Conservation (phyloP, 148 eudicot genomes). For the Tetragonia tetragonoides region DNA sequence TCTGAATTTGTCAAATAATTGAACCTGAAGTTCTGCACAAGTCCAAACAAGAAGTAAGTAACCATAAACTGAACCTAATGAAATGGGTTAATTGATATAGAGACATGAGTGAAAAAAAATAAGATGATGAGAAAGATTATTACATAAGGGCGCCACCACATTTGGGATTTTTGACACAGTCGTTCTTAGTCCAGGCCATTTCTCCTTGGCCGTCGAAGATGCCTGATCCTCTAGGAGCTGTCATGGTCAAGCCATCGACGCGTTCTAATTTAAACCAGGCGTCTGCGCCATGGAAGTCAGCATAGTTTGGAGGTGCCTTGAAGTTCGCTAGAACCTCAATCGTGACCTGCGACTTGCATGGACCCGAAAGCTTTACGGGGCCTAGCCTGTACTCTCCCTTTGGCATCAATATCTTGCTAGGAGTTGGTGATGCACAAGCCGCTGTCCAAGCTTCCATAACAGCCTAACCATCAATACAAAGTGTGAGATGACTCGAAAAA, state of each 20-base stretch:
- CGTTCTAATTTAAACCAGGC: slow-evolving; percentile 43
- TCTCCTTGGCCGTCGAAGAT: slow-evolving; percentile 54
- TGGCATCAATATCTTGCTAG: slow-evolving; percentile 45
- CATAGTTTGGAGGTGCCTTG: slow-evolving; percentile 44
- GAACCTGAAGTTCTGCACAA: slow-evolving; percentile 44
- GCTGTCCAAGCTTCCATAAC: slow-evolving; percentile 47
- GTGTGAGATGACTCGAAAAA: too few species aligned
- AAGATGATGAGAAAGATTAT: slow-evolving; percentile 7
- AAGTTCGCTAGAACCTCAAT: slow-evolving; percentile 48
- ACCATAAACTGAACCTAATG: neutral
- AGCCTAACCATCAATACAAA: slow-evolving; percentile 40
- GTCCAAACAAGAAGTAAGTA: neutral
- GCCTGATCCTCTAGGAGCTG: slow-evolving; percentile 38
- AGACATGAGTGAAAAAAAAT: too few species aligned
- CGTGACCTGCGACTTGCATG: slow-evolving; percentile 45
- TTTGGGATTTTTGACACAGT: slow-evolving; percentile 27
- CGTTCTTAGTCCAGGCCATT: slow-evolving; percentile 42
- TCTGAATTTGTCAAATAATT: slow-evolving; percentile 39
- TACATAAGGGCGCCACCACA: slow-evolving; percentile 41
- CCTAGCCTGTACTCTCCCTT: slow-evolving; percentile 32
- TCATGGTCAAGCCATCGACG: slow-evolving; percentile 36
- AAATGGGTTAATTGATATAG: neutral
- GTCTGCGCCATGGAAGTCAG: slow-evolving; percentile 23
- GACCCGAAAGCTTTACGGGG: slow-evolving; percentile 42
- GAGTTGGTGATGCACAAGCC: slow-evolving; percentile 43